Percentiles rank a stretch among this genome's conserved stretches.
Evolutionary conservation across 2,329 filamentous ascomycete species (phyloP).

Genomic region (Atkinsonella texensis): DNA sequence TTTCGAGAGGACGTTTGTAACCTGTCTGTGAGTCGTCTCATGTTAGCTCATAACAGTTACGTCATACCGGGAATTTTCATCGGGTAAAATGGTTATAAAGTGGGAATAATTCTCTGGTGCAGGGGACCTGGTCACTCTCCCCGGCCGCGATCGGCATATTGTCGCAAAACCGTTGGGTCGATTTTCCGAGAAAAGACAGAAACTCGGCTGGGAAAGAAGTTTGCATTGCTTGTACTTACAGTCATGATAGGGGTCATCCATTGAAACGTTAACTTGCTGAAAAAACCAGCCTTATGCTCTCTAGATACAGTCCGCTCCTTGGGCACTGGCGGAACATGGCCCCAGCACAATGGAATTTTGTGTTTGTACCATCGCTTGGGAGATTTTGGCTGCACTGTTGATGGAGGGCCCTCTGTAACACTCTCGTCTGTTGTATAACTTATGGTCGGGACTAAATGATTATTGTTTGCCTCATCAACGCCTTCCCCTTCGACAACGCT

Average conservation of each 20-base stretch:
- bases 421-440: constrained; percentile 44
- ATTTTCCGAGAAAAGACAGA: too few relatives aligned
- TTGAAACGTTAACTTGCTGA: constrained; percentile 69
- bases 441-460: constrained; percentile 22
- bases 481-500: constrained; percentile 9
- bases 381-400: constrained; percentile 15
- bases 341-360: constrained; percentile 50
- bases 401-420: constrained; percentile 30
- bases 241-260: constrained; percentile 88
- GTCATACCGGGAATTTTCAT: not conserved
- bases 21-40: constrained; percentile 43
- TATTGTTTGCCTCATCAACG: not conserved
- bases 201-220: not conserved
- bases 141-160: not conserved
- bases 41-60: not conserved
- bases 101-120: not conserved
- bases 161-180: not conserved
- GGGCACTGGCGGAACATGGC: constrained; percentile 41
- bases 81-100: not conserved
- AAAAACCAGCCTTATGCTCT: constrained; percentile 61
- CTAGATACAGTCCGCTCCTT: constrained; percentile 41
- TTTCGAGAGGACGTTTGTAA: constrained; percentile 71
- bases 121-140: not conserved
- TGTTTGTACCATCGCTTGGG: constrained; percentile 49
- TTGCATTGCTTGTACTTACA: constrained; percentile 28